These are phyloP conservation scores for Zoysia matrella DNA, from an alignment of 202 grass and related monocot species.

Conservation along the genomic window DNA sequence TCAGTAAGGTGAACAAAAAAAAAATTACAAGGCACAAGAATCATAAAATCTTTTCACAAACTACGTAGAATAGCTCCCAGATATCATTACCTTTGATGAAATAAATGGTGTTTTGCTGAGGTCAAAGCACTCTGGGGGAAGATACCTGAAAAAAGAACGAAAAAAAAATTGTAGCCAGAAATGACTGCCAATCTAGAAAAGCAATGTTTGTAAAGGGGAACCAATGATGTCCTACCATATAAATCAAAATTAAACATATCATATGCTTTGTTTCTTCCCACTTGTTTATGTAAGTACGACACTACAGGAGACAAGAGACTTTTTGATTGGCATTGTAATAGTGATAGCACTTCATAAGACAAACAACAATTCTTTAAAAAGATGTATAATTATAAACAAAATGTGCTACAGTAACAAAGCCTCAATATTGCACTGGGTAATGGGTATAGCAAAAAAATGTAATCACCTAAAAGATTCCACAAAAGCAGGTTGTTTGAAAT, in stretches of 20 bases:
- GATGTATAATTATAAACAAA: conserved; percentile 31
- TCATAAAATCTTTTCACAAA: conserved; percentile 20
- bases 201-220: conserved; percentile 9
- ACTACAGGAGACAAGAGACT: not conserved
- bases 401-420: not conserved
- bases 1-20: not conserved
- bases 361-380: conserved; percentile 17
- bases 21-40: not conserved
- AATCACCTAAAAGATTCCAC: conserved; percentile 31
- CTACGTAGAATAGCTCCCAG: conserved; percentile 29
- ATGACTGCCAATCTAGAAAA: conserved; percentile 20
- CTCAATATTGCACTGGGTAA: conserved; percentile 29
- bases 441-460: conserved; percentile 21
- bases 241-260: conserved; percentile 17
- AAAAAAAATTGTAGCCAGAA: not conserved
- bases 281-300: not conserved
- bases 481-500: not conserved
- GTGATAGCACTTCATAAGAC: not conserved
- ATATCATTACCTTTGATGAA: conserved; percentile 88
- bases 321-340: conserved; percentile 1
- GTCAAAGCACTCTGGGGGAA: conserved; percentile 98
- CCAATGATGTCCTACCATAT: not conserved
- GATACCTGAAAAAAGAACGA: conserved; percentile 76
- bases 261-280: not conserved
- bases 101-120: conserved; percentile 96